These are phyloP conservation scores for Claviceps africana DNA, from an alignment of 2,329 filamentous ascomycete genomes.

Conservation along the genomic window DNA sequence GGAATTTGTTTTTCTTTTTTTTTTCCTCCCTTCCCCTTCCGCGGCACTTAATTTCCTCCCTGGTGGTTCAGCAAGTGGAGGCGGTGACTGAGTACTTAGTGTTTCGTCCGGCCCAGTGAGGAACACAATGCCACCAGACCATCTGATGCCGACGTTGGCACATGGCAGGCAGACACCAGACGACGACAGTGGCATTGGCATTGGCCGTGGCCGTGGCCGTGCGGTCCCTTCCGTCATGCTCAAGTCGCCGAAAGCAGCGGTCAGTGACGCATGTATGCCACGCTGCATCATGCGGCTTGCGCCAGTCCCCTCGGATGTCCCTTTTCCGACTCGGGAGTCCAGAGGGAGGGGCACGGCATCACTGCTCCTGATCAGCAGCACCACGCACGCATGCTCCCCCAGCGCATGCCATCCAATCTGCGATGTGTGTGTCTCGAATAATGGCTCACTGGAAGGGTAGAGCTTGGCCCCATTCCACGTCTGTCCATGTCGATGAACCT, in stretches of 20 bases:
- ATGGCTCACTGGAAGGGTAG: background rate
- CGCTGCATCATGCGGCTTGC: background rate
- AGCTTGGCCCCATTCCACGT: background rate
- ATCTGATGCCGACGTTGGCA: background rate
- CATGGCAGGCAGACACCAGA: background rate
- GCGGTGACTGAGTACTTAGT: background rate
- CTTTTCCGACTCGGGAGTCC: background rate
- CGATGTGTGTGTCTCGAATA: background rate
- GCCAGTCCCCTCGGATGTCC: background rate
- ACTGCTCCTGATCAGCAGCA: background rate
- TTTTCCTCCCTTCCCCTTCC: background rate
- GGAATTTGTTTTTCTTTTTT: background rate
- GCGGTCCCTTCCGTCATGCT: background rate
- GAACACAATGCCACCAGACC: background rate
- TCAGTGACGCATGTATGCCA: background rate
- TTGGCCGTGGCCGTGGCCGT: background rate
- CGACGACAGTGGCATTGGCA: no score
- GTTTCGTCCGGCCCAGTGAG: background rate
- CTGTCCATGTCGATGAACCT: background rate
- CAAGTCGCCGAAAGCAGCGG: background rate
- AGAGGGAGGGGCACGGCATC: no score
- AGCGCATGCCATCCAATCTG: background rate
- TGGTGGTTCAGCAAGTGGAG: background rate
- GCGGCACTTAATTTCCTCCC: background rate
- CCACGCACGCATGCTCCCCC: background rate